Evolutionary conservation across 2,329 filamentous ascomycete species (phyloP), one percentile per base, ranked within the genome.

Genomic region (Aureobasidium uvarum): DNA sequence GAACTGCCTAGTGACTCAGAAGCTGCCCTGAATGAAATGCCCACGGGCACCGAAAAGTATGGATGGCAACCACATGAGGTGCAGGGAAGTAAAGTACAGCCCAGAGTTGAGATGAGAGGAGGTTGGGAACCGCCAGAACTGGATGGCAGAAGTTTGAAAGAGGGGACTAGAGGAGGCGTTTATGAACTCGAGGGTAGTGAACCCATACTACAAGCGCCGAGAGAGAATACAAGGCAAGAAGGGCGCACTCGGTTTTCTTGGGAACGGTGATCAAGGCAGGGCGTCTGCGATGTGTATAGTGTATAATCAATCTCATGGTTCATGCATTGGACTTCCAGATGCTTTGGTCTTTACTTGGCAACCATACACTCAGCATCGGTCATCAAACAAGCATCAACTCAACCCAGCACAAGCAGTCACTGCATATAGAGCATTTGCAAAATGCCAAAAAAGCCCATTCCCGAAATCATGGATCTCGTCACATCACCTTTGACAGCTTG

Each of bases 41-140:
- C 59, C 16, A 36, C 59, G 0, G 59, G 59, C 1, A 13, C 8
- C 8, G 46, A 62, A 13, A 62, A 62, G 31, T 62, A 50, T 14
- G 58, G 58, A 7, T 62, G 58, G 58, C 31, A 38, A 1, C 4
- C 45, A 7, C 45, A 62, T 7, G 58, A 62, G 33, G 58, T 62
- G 33, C 58, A 48, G 14, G 58, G 58, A 14, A 62, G 58, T 20
- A 39, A 38, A 14, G 58, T 62, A 7, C 31, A 50, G 18, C 6
- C n/a, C 2, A 50, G 58, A n/a, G 43, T 48, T 13, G 59, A 62
- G 59, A 52, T 62, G 59, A 52, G 45, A 25, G 59, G 46, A 20
- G 36, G 46, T 13, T 62, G 59, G 59, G 59, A 62, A 23, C 59
- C 59, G 5, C 59, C 59, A 14, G 59, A 62, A 14, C 23, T 62